Base-by-base conservation (phyloP, 345 rosid species). In the Salix dunnii region DNA sequence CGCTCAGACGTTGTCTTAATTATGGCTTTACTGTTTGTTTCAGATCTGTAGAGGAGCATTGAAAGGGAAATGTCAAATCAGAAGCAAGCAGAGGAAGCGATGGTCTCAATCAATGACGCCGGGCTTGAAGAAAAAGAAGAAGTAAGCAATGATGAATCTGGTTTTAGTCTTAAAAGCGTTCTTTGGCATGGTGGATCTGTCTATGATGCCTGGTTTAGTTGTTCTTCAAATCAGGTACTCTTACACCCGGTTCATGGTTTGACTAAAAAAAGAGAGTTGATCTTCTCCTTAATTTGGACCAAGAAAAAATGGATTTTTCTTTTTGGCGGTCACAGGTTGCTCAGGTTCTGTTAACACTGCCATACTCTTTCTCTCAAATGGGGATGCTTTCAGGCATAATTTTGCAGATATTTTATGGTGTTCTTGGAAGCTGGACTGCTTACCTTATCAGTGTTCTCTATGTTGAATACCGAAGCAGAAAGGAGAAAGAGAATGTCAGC, bases 151-250 rank as follows among this genome's bases (percentile, higher is more conserved):
- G 87, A 80, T 55, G 61, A 77, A n/a, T 80, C 87, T 65, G 62
- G 27, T 21, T 80, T 74, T 76, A 82, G 83, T 74, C 70, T 89
- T 69, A 92, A 87, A 73, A 88, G 82, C 80, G 1, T 91, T 74
- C 86, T 92, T 38, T 92, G 97, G 96, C 88, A 92, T 78, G 97
- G 96, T 49, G 97, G 97, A 12, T 92, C 95, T 76, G 95, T 85
- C 1, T 92, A 88, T 82, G 97, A 92, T 87, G 97, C 95, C 53
- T 92, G 97, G 97, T 92, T 92, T 78, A 92, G 97, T 72, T 92
- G 94, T 79, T 90, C 97, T 42, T 92, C 92, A 13, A 91, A 92
- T 82, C 95, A 92, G 90, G 94, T 88, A 76, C 38, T 1, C 10
- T 25, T n/a, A 42, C 7, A 27, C n/a, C 18, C 64, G 16, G 49